phyloP scores from a whole-genome alignment of 2,329 filamentous ascomycete genomes.

The Aureobasidium zeae region DNA sequence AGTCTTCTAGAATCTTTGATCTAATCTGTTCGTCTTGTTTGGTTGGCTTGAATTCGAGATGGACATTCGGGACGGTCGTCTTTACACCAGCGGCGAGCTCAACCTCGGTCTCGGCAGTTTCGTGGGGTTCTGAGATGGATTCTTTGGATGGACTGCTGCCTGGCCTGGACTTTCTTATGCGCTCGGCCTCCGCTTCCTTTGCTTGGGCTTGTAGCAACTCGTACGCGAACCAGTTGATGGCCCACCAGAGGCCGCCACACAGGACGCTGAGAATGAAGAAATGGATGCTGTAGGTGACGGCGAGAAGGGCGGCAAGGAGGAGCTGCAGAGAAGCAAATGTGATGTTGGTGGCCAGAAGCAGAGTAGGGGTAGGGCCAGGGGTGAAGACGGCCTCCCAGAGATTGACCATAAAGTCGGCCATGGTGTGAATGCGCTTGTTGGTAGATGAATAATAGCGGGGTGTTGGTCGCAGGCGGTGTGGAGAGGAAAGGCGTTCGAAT shows the following conservation, averaged over 20 bases:
- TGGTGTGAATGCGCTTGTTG: slow-evolving; percentile 18
- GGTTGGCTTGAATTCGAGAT: slow-evolving; percentile 2
- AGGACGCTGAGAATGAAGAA: slow-evolving; percentile 74
- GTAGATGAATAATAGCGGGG: slow-evolving; percentile 9
- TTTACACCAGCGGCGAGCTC: slow-evolving; percentile 21
- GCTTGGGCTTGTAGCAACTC: slow-evolving; percentile 46
- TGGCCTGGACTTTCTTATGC: slow-evolving; percentile 30
- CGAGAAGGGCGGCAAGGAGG: slow-evolving; percentile 64
- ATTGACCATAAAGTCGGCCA: slow-evolving; percentile 53
- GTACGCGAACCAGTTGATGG: slow-evolving; percentile 91
- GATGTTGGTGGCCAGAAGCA: slow-evolving; percentile 81
- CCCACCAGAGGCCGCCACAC: slow-evolving; percentile 76
- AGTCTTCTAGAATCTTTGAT: slow-evolving; percentile 18
- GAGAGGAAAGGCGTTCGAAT: not conserved
- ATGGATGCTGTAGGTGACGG: slow-evolving; percentile 80
- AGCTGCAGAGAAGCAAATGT: slow-evolving; percentile 79
- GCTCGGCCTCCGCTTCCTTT: slow-evolving; percentile 42
- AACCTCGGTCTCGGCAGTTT: slow-evolving; percentile 38
- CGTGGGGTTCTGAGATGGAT: slow-evolving; percentile 35
- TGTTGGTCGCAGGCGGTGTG: not conserved
- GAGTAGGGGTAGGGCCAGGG: slow-evolving; percentile 76
- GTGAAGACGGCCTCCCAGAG: slow-evolving; percentile 92
- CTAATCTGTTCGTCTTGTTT: slow-evolving; percentile 17
- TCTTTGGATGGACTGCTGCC: slow-evolving; percentile 36
- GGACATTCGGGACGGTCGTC: not conserved